Base-by-base conservation (phyloP, 2,329 filamentous ascomycete species). In the Trichocomaceae sp. region DNA sequence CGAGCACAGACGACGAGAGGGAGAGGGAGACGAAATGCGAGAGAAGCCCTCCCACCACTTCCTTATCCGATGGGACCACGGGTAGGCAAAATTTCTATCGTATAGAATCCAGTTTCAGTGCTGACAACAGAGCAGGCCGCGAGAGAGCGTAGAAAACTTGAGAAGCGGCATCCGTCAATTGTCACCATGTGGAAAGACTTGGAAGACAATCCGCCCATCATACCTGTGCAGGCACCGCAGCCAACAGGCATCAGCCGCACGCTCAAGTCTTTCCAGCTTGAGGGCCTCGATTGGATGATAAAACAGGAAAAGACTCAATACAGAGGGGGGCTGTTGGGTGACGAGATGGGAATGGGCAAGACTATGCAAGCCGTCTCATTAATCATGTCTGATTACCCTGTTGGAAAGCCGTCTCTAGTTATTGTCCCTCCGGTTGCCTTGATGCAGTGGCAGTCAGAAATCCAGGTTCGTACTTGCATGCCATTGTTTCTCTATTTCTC, bases 281-380 rank as follows among this genome's bases (percentile, higher is more conserved):
- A 96, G 71, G 93, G 93, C 4, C 77, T 99, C 39, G 85, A 90
- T 50, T 99, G 93, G 93, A 95, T 99, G 90, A 83, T 81, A 58
- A 85, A 81, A 54, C 95, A 97, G 79, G 93, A 99, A 69, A 77
- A 88, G 71, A 87, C 83, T 0, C 75, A 86, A 39, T 97, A 91
- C 81, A 88, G 85, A 65, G 93, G 93, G 17, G 93, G 93, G 13
- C 78, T 99, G 2, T 80, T 99, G 1, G 93, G 93, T 57, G 93
- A 99, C 63, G 93, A 99, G 72, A 99, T 99, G 93, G 93, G 93
- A 6, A 88, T 99, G 74, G 93, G 93, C 49, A 99, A 99, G 76
- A 99, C 93, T 0, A 97, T 99, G 50, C 93, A 99, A 72, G 92
- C 93, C 2, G 93, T 99, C 17, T 96, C 92, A 2, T 80, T 99